A percentile compares a stretch with the other conserved stretches of the same genome.
phyloP scores from a whole-genome alignment of 805 yeast genomes.

The Monosporozyma solicola region DNA sequence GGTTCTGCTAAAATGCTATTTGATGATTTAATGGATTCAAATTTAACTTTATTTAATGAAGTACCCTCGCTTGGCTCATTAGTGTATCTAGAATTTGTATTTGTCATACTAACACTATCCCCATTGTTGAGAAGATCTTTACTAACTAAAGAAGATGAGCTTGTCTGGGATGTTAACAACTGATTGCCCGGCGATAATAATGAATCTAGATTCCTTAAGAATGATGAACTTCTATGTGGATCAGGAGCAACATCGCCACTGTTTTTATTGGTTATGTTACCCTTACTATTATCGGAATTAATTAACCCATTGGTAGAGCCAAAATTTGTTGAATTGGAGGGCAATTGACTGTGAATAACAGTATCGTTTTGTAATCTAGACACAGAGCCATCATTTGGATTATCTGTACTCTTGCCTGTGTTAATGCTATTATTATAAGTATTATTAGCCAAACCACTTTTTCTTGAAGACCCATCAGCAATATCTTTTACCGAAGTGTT shows the following conservation, averaged over 20 bases:
- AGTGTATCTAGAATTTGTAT: neutral
- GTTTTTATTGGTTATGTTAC: neutral
- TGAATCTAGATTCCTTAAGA: constrained; percentile 32
- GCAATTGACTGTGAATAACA: neutral
- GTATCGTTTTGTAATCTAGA: neutral
- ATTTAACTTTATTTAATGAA: constrained; percentile 19
- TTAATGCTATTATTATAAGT: neutral
- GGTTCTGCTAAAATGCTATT: constrained; percentile 11
- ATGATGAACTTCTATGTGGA: constrained; percentile 21
- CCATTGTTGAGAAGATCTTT: constrained; percentile 1
- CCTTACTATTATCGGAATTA: neutral
- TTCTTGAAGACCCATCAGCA: neutral
- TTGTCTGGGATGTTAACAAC: neutral
- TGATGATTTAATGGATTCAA: constrained; percentile 27
- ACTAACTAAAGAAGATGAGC: neutral
- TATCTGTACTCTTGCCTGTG: neutral
- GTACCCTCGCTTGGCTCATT: constrained; percentile 2
- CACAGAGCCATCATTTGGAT: neutral
- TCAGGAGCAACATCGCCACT: neutral
- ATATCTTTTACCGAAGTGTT: neutral
- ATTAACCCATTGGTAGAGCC: neutral
- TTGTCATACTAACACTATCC: neutral
- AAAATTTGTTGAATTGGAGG: neutral
- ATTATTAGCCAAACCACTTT: neutral
- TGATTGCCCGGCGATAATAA: constrained; percentile 13